These are phyloP conservation scores for Candida awuae DNA, from an alignment of 805 yeast species.

Conservation along the genomic window DNA sequence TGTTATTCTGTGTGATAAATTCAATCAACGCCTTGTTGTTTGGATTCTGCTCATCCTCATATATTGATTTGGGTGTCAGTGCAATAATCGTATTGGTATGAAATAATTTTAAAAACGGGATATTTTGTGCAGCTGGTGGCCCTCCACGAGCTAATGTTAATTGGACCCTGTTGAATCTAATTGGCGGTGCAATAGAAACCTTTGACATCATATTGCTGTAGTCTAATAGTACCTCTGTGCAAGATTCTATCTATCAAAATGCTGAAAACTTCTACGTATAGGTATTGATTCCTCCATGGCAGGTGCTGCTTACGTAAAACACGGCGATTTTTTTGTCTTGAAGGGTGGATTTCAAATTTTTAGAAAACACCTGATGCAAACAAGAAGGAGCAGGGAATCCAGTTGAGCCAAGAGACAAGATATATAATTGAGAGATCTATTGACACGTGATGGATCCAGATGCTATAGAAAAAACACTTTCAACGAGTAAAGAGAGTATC, in stretches of 20 bases:
- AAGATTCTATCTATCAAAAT: no score
- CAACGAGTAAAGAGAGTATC: not conserved
- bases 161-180: constrained; percentile 66
- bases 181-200: constrained; percentile 53
- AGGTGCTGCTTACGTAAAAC: no score
- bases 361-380: no score
- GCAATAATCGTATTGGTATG: constrained; percentile 66
- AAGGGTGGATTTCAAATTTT: no score
- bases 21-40: constrained; percentile 39
- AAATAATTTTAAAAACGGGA: constrained; percentile 57
- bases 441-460: constrained; percentile 11
- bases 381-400: no score
- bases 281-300: no score
- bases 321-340: no score
- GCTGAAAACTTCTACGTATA: no score
- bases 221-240: no score
- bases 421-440: no score
- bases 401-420: no score
- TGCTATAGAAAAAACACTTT: constrained; percentile 5
- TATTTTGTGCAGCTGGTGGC: constrained; percentile 71
- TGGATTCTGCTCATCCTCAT: constrained; percentile 28
- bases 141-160: constrained; percentile 74
- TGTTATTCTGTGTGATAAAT: constrained; percentile 47
- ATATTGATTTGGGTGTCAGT: constrained; percentile 69
- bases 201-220: constrained; percentile 6